These are phyloP conservation scores for Suhomyces emberorum DNA, from an alignment of 805 yeast species.

Conservation along the genomic window DNA sequence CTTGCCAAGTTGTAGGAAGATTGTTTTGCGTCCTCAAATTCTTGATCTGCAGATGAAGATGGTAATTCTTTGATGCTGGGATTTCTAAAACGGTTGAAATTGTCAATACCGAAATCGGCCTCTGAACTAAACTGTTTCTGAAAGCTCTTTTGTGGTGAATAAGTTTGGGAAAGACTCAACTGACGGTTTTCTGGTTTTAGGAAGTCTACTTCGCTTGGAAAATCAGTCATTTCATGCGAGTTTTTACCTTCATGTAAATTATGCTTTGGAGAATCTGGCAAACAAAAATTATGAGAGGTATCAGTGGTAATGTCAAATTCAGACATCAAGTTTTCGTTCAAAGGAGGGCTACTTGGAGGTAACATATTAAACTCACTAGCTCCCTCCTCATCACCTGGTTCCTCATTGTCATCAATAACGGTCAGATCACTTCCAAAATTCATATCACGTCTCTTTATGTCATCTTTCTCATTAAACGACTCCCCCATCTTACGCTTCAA, in stretches of 20 bases:
- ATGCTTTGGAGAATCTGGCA: constrained; percentile 29
- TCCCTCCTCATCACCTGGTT: constrained; percentile 10
- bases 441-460: constrained; percentile 32
- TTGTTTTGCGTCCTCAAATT: constrained; percentile 17
- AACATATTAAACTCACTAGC: constrained; percentile 4
- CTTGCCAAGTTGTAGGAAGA: constrained; percentile 31
- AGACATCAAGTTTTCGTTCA: constrained; percentile 22
- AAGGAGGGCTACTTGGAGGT: constrained; percentile 41
- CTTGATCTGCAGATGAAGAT: constrained; percentile 28
- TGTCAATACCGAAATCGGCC: constrained; percentile 51
- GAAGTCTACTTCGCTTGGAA: constrained; percentile 8
- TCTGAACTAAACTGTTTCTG: constrained; percentile 26
- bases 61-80: constrained; percentile 27
- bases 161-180: constrained; percentile 1
- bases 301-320: constrained; percentile 30
- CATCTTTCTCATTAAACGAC: constrained; percentile 41
- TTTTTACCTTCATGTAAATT: neutral
- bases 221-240: neutral
- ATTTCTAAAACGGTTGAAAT: constrained; percentile 38
- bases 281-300: constrained; percentile 13
- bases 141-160: constrained; percentile 3
- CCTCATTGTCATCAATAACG: constrained; percentile 14
- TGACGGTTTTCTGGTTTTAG: constrained; percentile 2
- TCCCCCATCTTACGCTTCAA: constrained; percentile 43
- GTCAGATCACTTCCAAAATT: constrained; percentile 18